A percentile compares a stretch with the other conserved stretches of the same genome.
Evolutionary conservation across 2,329 filamentous ascomycete genomes (phyloP).

Genomic region (Aureobasidium sp.): DNA sequence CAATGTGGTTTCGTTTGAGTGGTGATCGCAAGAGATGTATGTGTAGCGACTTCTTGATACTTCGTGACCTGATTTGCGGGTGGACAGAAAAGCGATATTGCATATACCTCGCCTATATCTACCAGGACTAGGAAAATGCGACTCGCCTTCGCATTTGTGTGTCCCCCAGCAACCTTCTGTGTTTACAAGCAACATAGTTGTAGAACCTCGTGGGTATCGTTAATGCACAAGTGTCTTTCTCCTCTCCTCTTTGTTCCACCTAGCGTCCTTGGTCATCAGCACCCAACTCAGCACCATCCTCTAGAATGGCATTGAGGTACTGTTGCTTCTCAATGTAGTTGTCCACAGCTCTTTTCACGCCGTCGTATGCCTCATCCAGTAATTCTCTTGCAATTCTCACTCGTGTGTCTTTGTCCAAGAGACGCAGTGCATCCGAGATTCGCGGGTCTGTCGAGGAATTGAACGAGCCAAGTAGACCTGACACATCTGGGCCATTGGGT

Average conservation of each 20-base stretch:
- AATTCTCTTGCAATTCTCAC: slow-evolving; percentile 9
- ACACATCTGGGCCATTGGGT: background rate
- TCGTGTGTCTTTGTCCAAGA: slow-evolving; percentile 6
- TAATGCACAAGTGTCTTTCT: background rate
- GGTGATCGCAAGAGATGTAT: too few species aligned
- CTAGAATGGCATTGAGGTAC: slow-evolving; percentile 3
- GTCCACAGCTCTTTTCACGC: slow-evolving; percentile 11
- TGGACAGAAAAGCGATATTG: too few species aligned
- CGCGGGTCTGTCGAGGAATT: background rate
- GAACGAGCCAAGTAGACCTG: background rate
- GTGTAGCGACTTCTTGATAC: too few species aligned
- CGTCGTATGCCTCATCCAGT: slow-evolving; percentile 8
- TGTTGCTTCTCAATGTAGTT: slow-evolving; percentile 12
- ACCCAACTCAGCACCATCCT: background rate
- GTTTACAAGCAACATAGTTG: background rate
- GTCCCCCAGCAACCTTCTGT: too few species aligned
- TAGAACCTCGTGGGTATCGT: slow-evolving; percentile 1
- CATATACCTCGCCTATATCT: too few species aligned
- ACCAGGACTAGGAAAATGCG: too few species aligned
- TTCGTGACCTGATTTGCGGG: too few species aligned
- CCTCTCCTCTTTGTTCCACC: background rate
- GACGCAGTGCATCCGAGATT: background rate
- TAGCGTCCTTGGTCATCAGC: background rate
- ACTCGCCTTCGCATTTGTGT: too few species aligned
- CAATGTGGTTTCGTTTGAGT: too few species aligned